Conservation (phyloP, 2,329 filamentous ascomycete species). For the Aspergillus sp. region DNA sequence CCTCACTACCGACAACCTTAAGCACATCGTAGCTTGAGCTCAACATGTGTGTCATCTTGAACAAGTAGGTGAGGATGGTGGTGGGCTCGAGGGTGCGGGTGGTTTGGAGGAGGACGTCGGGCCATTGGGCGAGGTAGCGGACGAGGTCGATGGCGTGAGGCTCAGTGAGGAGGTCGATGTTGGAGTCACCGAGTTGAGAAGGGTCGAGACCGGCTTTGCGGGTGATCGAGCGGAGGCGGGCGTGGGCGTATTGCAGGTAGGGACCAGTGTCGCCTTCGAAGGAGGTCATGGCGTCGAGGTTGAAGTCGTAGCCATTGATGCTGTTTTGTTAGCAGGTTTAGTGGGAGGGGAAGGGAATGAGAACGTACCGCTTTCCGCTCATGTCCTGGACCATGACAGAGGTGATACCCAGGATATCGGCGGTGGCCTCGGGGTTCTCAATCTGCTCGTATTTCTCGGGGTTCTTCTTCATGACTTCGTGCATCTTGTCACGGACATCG, state of each 20-base stretch:
- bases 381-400: slow-evolving; percentile 98
- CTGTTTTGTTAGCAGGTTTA: slow-evolving; percentile 42
- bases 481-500: slow-evolving; percentile 89
- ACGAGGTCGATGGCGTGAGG: slow-evolving; percentile 56
- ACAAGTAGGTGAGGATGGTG: slow-evolving; percentile 60
- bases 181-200: slow-evolving; percentile 47
- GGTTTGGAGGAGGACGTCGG: slow-evolving; percentile 57
- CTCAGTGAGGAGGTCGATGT: slow-evolving; percentile 56
- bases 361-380: slow-evolving; percentile 74
- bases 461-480: slow-evolving; percentile 92
- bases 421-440: slow-evolving; percentile 69
- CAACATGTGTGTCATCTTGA: slow-evolving; percentile 58
- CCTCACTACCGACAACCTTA: slow-evolving; percentile 55
- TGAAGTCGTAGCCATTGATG: slow-evolving; percentile 60
- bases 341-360: slow-evolving; percentile 16
- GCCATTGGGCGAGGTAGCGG: slow-evolving; percentile 57
- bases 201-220: slow-evolving; percentile 48
- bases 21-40: slow-evolving; percentile 58
- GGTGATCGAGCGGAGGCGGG: slow-evolving; percentile 52
- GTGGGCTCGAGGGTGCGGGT: slow-evolving; percentile 61
- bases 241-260: slow-evolving; percentile 59
- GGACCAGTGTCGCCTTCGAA: slow-evolving; percentile 62
- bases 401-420: slow-evolving; percentile 85
- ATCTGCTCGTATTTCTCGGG: slow-evolving; percentile 85
- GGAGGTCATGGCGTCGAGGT: slow-evolving; percentile 59